Evolutionary conservation across 2,329 filamentous ascomycete genomes (phyloP).

Genomic region (Colletotrichum shisoi): DNA sequence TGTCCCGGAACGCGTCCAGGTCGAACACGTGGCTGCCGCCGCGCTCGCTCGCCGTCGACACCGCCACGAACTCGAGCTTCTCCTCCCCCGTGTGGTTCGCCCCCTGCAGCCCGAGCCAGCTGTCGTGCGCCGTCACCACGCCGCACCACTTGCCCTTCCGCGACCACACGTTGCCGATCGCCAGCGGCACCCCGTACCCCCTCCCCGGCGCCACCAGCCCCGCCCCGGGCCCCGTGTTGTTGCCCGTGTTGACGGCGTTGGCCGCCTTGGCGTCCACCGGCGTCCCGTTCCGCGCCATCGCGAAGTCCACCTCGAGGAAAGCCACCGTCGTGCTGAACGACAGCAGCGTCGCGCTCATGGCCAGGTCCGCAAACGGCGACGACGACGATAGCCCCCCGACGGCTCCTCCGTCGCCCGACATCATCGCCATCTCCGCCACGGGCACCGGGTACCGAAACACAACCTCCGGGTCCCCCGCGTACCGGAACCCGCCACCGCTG

Average conservation of each 20-base stretch:
- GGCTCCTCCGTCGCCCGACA: slow-evolving; percentile 43
- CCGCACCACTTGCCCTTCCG: slow-evolving; percentile 52
- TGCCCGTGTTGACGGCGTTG: slow-evolving; percentile 23
- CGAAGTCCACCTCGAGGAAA: slow-evolving; percentile 54
- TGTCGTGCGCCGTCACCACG: slow-evolving; percentile 55
- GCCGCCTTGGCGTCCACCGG: slow-evolving; percentile 47
- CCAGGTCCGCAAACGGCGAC: slow-evolving; percentile 26
- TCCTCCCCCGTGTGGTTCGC: slow-evolving; percentile 56
- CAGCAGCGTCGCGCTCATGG: slow-evolving; percentile 43
- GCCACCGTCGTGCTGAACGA: slow-evolving; percentile 52
- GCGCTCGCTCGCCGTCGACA: slow-evolving; percentile 54
- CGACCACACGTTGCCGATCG: slow-evolving; percentile 54
- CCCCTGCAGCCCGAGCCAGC: slow-evolving; percentile 56
- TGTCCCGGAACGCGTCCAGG: slow-evolving; percentile 52
- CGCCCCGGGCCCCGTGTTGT: slow-evolving; percentile 40
- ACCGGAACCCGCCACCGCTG: slow-evolving; percentile 47
- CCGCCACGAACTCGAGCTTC: slow-evolving; percentile 54
- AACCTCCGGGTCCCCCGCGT: slow-evolving; percentile 52
- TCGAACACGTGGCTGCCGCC: slow-evolving; percentile 42
- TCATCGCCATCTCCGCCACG: slow-evolving; percentile 26
- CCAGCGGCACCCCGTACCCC: slow-evolving; percentile 47
- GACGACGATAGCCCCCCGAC: slow-evolving; percentile 5
- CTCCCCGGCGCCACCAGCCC: slow-evolving; percentile 25
- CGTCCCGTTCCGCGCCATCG: slow-evolving; percentile 40
- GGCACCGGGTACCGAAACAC: slow-evolving; percentile 56